Percentiles rank a stretch among this genome's conserved stretches.
phyloP scores from a whole-genome alignment of 2,329 filamentous ascomycete species.

The Talaromyces rugulosus region DNA sequence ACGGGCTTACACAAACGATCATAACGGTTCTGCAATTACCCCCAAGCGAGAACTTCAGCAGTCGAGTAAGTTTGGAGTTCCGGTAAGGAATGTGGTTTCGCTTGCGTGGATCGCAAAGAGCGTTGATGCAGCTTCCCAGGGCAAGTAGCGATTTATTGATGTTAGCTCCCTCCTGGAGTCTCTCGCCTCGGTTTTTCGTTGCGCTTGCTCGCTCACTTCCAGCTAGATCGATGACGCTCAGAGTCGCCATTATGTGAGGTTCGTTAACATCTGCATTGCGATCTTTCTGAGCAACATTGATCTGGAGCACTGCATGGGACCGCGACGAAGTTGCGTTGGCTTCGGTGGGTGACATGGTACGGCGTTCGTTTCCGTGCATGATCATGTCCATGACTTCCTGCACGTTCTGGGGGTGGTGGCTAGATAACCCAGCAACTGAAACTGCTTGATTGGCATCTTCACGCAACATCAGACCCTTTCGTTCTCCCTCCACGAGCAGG shows the following conservation, averaged over 20 bases:
- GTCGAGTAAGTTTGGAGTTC: constrained; percentile 92
- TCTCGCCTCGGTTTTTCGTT: constrained; percentile 91
- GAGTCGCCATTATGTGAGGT: constrained; percentile 94
- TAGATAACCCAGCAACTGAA: constrained; percentile 84
- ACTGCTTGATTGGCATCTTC: constrained; percentile 94
- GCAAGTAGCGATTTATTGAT: constrained; percentile 98
- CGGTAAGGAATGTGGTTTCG: constrained; percentile 93
- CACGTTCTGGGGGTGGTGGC: constrained; percentile 84
- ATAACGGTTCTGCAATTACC: constrained; percentile 99
- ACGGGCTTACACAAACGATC: constrained; percentile 98
- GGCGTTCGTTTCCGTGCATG: constrained; percentile 85
- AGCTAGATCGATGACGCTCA: constrained; percentile 96
- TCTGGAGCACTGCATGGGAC: constrained; percentile 94
- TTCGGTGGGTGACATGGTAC: constrained; percentile 93
- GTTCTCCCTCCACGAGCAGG: constrained; percentile 79
- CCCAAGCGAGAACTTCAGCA: constrained; percentile 94
- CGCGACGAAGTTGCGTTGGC: constrained; percentile 96
- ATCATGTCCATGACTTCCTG: constrained; percentile 99
- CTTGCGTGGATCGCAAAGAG: constrained; percentile 87
- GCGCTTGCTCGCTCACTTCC: constrained; percentile 94
- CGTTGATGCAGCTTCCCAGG: constrained; percentile 95
- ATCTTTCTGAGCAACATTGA: constrained; percentile 92
- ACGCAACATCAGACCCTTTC: constrained; percentile 81
- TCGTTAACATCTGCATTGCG: constrained; percentile 89
- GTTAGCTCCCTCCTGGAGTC: constrained; percentile 89